Percentiles rank a stretch among this genome's conserved stretches.
Conservation (phyloP, 495 filamentous ascomycete genomes). For the Xylaria bambusicola region DNA sequence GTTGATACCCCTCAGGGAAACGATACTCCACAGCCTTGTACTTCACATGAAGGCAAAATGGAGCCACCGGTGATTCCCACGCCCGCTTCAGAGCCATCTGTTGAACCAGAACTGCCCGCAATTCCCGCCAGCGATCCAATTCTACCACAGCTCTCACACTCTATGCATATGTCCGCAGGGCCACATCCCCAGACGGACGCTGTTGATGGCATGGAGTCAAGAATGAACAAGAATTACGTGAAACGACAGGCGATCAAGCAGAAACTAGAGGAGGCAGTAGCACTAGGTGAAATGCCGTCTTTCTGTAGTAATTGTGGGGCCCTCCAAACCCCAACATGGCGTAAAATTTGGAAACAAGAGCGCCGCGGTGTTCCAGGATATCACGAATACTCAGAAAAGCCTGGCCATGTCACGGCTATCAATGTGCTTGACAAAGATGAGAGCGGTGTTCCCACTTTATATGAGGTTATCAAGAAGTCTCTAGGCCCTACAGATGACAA, state of each 20-base stretch:
- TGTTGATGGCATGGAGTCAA: slow-evolving; percentile 24
- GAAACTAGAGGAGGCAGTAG: slow-evolving; percentile 65
- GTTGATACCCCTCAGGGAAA: slow-evolving; percentile 8
- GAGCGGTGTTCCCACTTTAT: slow-evolving; percentile 58
- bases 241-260: slow-evolving; percentile 65
- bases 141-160: slow-evolving; percentile 46
- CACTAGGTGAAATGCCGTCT: slow-evolving; percentile 72
- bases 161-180: slow-evolving; percentile 47
- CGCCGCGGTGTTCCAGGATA: slow-evolving; percentile 61
- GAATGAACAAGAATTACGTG: slow-evolving; percentile 50
- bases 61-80: slow-evolving; percentile 21
- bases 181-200: slow-evolving; percentile 38
- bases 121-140: slow-evolving; percentile 61
- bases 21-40: slow-evolving; percentile 1
- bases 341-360: slow-evolving; percentile 79
- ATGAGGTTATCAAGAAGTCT: slow-evolving; percentile 78
- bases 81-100: slow-evolving; percentile 12
- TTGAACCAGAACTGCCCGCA: slow-evolving; percentile 38
- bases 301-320: slow-evolving; percentile 92
- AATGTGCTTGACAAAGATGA: slow-evolving; percentile 63
- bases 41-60: slow-evolving; percentile 11
- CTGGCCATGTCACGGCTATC: slow-evolving; percentile 63
- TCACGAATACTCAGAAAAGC: slow-evolving; percentile 65
- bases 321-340: slow-evolving; percentile 94
- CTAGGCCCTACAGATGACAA: slow-evolving; percentile 58